phyloP scores from a whole-genome alignment of 1,284 basidiomycete species.

The Apiotrichum porosum region DNA sequence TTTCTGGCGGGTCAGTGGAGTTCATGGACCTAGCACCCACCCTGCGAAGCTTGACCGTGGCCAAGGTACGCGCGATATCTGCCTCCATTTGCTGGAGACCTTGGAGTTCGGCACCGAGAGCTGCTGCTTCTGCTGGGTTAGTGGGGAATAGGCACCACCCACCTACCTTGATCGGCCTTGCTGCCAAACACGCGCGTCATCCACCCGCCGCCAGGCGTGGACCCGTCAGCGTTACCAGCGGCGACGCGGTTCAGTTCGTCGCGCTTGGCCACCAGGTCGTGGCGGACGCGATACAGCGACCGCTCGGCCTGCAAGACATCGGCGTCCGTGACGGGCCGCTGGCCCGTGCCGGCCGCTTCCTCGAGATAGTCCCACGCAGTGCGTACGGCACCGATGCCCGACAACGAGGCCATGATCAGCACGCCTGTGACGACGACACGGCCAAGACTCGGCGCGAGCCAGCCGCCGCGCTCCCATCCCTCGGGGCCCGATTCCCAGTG shows the following conservation, averaged over 20 bases:
- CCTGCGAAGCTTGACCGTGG: slow-evolving; percentile 39
- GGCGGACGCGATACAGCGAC: slow-evolving; percentile 43
- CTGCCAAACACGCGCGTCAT: slow-evolving; percentile 39
- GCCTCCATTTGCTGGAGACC: slow-evolving; percentile 43
- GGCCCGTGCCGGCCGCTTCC: slow-evolving; percentile 25
- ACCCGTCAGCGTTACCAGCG: slow-evolving; percentile 4
- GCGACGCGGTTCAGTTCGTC: slow-evolving; percentile 32
- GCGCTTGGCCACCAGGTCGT: slow-evolving; percentile 39
- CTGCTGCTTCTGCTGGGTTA: slow-evolving; percentile 14
- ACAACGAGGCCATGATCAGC: slow-evolving; percentile 44
- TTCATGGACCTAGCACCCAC: slow-evolving; percentile 14
- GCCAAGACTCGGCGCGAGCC: slow-evolving; percentile 44
- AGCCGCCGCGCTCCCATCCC: slow-evolving; percentile 40
- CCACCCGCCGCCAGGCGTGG: slow-evolving; percentile 20
- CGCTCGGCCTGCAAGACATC: slow-evolving; percentile 43
- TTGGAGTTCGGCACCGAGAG: slow-evolving; percentile 34
- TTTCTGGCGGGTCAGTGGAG: slow-evolving; percentile 15
- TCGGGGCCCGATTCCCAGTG: slow-evolving; percentile 34
- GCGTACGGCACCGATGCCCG: slow-evolving; percentile 44
- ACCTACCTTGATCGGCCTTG: slow-evolving; percentile 27
- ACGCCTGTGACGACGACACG: slow-evolving; percentile 46
- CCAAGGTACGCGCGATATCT: slow-evolving; percentile 36
- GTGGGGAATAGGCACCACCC: no score
- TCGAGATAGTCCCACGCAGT: slow-evolving; percentile 46
- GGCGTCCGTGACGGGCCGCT: slow-evolving; percentile 22